Evolutionary conservation across 2,329 filamentous ascomycete genomes (phyloP).

Genomic region (Moelleriella libera): DNA sequence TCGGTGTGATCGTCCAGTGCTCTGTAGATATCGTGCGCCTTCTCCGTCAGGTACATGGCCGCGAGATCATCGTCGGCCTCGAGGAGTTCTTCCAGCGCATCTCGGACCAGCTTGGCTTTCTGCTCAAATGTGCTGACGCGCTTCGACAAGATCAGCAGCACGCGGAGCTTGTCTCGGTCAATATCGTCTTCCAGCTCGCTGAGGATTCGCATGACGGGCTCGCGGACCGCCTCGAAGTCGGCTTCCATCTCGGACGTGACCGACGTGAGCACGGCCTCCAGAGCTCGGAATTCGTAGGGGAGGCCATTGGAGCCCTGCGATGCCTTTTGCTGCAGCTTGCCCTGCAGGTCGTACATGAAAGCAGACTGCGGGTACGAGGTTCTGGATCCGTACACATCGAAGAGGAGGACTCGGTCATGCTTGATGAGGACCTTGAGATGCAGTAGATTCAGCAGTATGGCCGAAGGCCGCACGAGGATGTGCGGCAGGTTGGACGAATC

Average conservation of each 20-base stretch:
- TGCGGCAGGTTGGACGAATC: constrained; percentile 92
- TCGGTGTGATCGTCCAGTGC: constrained; percentile 85
- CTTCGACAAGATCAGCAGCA: constrained; percentile 88
- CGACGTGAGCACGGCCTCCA: constrained; percentile 89
- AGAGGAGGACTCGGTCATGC: constrained; percentile 83
- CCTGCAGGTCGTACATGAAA: constrained; percentile 96
- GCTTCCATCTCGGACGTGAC: constrained; percentile 85
- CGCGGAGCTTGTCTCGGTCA: constrained; percentile 80
- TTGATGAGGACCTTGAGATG: constrained; percentile 94
- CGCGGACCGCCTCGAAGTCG: constrained; percentile 86
- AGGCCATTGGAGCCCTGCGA: constrained; percentile 45
- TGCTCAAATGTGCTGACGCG: constrained; percentile 95
- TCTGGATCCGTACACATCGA: constrained; percentile 89
- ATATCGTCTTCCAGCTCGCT: constrained; percentile 93
- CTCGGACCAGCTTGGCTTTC: constrained; percentile 83
- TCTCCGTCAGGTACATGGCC: constrained; percentile 91
- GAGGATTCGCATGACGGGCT: constrained; percentile 80
- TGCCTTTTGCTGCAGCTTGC: constrained; percentile 70
- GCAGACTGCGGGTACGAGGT: constrained; percentile 91
- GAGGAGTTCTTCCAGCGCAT: constrained; percentile 87
- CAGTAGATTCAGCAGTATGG: constrained; percentile 90
- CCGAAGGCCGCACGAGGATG: constrained; percentile 83
- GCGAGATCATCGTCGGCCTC: constrained; percentile 93
- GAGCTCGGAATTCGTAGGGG: constrained; percentile 89
- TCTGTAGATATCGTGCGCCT: constrained; percentile 56